Percentiles rank a stretch among this genome's conserved stretches.
Evolutionary conservation across 2,329 filamentous ascomycete species (phyloP).

Genomic region (Cercospora zeina): DNA sequence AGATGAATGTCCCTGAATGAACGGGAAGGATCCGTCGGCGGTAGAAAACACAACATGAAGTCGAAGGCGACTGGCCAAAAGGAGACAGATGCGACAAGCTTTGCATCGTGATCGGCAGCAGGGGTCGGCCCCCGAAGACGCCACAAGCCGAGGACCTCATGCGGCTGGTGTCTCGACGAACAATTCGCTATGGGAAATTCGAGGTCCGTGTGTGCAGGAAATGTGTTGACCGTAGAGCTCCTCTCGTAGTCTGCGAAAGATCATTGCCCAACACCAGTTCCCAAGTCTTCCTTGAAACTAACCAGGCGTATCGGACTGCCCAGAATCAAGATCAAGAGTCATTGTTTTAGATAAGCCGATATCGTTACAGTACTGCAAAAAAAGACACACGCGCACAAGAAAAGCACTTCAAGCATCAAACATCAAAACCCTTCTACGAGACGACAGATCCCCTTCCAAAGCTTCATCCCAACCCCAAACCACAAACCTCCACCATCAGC

Average conservation of each 20-base stretch:
- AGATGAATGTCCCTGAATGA: background rate
- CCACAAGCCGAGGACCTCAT: slow-evolving; percentile 3
- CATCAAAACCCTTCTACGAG: background rate
- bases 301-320: background rate
- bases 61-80: slow-evolving; percentile 8
- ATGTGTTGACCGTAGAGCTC: no score
- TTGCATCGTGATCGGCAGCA: slow-evolving; percentile 13
- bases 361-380: background rate
- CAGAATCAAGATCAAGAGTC: slow-evolving; percentile 1
- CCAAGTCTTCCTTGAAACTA: no score
- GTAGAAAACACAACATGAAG: slow-evolving; percentile 13
- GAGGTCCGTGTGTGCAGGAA: background rate
- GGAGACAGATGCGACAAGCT: slow-evolving; percentile 13
- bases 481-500: background rate
- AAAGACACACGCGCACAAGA: background rate
- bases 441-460: background rate
- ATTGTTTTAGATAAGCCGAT: background rate
- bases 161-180: background rate
- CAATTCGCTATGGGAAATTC: background rate
- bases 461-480: background rate
- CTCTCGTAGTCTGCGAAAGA: background rate
- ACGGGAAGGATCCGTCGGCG: background rate
- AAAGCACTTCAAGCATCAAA: background rate
- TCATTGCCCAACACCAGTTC: no score
- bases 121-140: slow-evolving; percentile 9